Percentiles rank a stretch among this genome's conserved stretches.
These are phyloP conservation scores for Coniferiporia sulphurascens DNA, from an alignment of 1,284 basidiomycete genomes.

Conservation along the genomic window DNA sequence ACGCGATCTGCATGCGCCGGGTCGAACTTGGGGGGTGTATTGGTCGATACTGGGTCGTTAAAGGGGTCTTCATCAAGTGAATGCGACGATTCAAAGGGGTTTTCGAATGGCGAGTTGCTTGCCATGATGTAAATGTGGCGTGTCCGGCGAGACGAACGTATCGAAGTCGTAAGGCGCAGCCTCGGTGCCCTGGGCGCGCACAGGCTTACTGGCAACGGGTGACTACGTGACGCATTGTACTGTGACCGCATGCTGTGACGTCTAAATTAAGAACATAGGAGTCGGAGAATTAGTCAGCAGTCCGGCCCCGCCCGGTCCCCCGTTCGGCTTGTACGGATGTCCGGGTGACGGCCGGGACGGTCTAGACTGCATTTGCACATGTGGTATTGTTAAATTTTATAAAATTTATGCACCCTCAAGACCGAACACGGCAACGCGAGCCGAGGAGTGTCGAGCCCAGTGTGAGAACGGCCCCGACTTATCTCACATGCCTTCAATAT, in stretches of 20 bases:
- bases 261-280: neutral
- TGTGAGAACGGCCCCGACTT: neutral
- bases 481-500: neutral
- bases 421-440: neutral
- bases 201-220: neutral
- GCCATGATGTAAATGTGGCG: neutral
- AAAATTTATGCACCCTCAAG: neutral
- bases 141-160: neutral
- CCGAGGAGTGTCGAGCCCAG: neutral
- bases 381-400: no score
- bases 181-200: neutral
- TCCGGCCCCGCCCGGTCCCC: no score
- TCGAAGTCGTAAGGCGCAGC: constrained; percentile 1
- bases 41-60: constrained; percentile 55
- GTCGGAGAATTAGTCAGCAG: no score
- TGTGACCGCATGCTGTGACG: neutral
- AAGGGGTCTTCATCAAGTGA: constrained; percentile 84
- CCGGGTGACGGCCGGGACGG: no score
- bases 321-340: no score
- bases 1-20: constrained; percentile 23
- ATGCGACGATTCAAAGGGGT: constrained; percentile 80
- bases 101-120: constrained; percentile 34
- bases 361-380: no score
- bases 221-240: neutral
- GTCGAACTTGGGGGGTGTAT: neutral